Evolutionary conservation across 495 filamentous ascomycete species (phyloP).

Genomic region (Tuber melanosporum): DNA sequence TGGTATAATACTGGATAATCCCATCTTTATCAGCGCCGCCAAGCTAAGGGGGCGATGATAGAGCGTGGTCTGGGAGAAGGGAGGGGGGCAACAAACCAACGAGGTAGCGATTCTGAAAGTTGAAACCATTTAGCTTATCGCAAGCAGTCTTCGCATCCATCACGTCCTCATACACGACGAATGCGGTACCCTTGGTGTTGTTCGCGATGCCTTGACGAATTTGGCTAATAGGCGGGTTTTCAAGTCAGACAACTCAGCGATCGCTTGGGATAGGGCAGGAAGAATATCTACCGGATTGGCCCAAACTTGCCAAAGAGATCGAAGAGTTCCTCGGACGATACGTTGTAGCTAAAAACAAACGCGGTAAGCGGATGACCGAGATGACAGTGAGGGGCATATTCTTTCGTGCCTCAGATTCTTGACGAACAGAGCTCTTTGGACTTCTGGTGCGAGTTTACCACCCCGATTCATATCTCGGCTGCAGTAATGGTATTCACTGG

Average conservation of each 20-base stretch:
- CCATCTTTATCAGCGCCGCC: slow-evolving; percentile 1
- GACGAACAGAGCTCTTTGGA: slow-evolving; percentile 88
- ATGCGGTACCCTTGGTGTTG: slow-evolving; percentile 96
- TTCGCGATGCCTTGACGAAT: slow-evolving; percentile 95
- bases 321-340: slow-evolving; percentile 87
- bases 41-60: not conserved
- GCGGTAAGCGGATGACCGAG: slow-evolving; percentile 10
- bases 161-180: slow-evolving; percentile 98
- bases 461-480: slow-evolving; percentile 65
- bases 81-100: slow-evolving; percentile 62
- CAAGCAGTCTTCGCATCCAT: slow-evolving; percentile 98
- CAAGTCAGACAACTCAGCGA: slow-evolving; percentile 16
- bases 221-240: slow-evolving; percentile 56
- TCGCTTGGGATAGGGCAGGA: slow-evolving; percentile 14
- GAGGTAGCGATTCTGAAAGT: slow-evolving; percentile 98
- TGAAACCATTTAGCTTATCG: slow-evolving; percentile 99
- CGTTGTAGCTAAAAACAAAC: slow-evolving; percentile 67
- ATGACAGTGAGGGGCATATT: slow-evolving; percentile 32
- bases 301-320: slow-evolving; percentile 93
- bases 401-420: slow-evolving; percentile 83
- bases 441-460: slow-evolving; percentile 90
- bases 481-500: slow-evolving; percentile 3
- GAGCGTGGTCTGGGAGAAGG: not conserved
- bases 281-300: slow-evolving; percentile 68
- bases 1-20: slow-evolving; percentile 76